Evolutionary conservation across 2,329 filamentous ascomycete species (phyloP).

Genomic region (Trichoderma atroviride): DNA sequence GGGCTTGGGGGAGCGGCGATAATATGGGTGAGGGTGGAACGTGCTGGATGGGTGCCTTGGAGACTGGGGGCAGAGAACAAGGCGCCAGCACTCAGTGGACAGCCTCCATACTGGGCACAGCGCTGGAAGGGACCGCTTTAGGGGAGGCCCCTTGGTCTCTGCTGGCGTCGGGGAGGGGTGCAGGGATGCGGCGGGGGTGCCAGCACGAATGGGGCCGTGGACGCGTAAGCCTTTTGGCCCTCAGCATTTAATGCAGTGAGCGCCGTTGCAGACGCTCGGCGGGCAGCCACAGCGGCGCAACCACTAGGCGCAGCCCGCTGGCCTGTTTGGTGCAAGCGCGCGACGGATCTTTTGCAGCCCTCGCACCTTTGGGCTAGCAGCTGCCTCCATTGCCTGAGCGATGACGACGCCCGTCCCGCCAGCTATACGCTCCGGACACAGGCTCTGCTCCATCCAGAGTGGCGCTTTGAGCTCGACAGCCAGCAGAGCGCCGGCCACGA

Average conservation of each 20-base stretch:
- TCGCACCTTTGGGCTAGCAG: slow-evolving; percentile 3
- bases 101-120: neutral
- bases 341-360: slow-evolving; percentile 24
- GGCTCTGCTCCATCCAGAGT: neutral
- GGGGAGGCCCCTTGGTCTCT: slow-evolving; percentile 25
- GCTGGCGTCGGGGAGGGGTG: slow-evolving; percentile 15
- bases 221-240: slow-evolving; percentile 36
- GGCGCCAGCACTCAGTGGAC: neutral
- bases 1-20: slow-evolving; percentile 23
- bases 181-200: slow-evolving; percentile 29
- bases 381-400: slow-evolving; percentile 31
- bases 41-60: slow-evolving; percentile 39
- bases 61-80: slow-evolving; percentile 1
- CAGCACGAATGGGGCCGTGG: slow-evolving; percentile 32
- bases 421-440: neutral
- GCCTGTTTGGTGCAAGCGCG: slow-evolving; percentile 18
- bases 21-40: slow-evolving; percentile 40
- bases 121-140: slow-evolving; percentile 8
- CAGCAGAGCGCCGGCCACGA: neutral
- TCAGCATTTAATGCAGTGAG: slow-evolving; percentile 20
- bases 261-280: neutral
- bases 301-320: slow-evolving; percentile 21
- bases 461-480: too few species aligned
- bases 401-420: slow-evolving; percentile 37
- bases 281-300: slow-evolving; percentile 13